Base-by-base conservation (phyloP, 2,329 filamentous ascomycete species). In the Ceratocystis eucalypticola region DNA sequence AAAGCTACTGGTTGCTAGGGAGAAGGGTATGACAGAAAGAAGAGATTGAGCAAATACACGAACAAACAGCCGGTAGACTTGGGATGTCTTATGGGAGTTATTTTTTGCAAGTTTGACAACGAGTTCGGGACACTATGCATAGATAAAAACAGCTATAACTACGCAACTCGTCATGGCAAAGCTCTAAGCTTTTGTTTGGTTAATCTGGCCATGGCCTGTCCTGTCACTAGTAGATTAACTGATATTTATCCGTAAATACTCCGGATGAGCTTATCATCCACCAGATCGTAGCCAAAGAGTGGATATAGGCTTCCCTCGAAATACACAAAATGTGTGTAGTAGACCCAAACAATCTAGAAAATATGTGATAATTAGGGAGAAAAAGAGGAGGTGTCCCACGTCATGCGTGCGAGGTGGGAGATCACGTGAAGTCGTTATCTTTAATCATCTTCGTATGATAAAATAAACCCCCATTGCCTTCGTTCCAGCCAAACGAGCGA, bases 141-240 rank as follows among this genome's bases (percentile, higher is more conserved):
- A 53, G 48, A 28, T 53, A 53, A 25, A 50, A 53, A 28, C 22
- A 53, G 22, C 48, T 53, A 25, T 20, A 53, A 59, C 55, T 37
- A 22, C 48, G 25, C 22, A 53, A 53, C 22, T 59, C 55, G 33
- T 59, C 55, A 59, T 37, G 55, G 15, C 28, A n/a, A 20, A 59
- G 55, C 55, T 59, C 55, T n/a, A 59, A 59, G 55, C 55, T 59
- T 37, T 15, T 30, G 6, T n/a, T 59, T 59, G 55, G 28, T 59
- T 30, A n/a, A 37, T 30, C 55, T 17, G 28, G 30, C 55, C 12
- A 59, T 59, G 55, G 55, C 48, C 25, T 28, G 22, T 28, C 48
- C 30, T 33, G 30, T 33, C 30, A 33, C 30, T 33, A 33, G 30
- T 33, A 2, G 30, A 8, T 33, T 6, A 17, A 4, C 48, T 53